Conservation (phyloP, 176 grass and related monocot genomes). For the Puya raimondii region DNA sequence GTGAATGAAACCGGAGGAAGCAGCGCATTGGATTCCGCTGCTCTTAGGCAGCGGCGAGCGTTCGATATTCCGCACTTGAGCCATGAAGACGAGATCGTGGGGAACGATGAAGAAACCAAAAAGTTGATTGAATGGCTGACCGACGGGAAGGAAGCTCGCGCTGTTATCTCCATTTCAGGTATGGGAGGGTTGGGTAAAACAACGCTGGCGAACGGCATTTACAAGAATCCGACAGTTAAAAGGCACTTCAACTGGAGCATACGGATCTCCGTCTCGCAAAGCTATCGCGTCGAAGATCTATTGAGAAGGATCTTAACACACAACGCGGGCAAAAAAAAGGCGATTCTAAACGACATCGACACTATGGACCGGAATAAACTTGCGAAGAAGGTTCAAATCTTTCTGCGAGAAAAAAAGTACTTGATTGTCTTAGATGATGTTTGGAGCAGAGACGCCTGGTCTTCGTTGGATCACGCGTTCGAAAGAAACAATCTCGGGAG, state of each 20-base stretch:
- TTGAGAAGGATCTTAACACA: slow-evolving; percentile 30
- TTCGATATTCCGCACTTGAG: background rate
- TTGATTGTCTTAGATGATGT: slow-evolving; percentile 15
- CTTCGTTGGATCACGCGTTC: slow-evolving; percentile 23
- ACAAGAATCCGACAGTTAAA: slow-evolving; percentile 21
- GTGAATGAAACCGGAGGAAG: background rate
- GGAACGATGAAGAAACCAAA: slow-evolving; percentile 18
- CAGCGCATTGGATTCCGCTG: background rate
- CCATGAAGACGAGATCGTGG: slow-evolving; percentile 24
- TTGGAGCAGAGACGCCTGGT: slow-evolving; percentile 19
- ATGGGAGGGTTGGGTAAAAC: slow-evolving; percentile 66
- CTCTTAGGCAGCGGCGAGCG: background rate
- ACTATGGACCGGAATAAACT: background rate
- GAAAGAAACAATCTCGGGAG: slow-evolving; percentile 9
- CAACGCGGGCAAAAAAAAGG: background rate
- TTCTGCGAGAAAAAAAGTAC: background rate
- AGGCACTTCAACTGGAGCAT: slow-evolving; percentile 19
- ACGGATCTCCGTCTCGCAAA: slow-evolving; percentile 38
- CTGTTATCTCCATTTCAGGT: slow-evolving; percentile 30
- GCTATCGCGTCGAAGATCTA: slow-evolving; percentile 24
- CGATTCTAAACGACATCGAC: background rate
- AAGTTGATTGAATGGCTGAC: slow-evolving; percentile 25
- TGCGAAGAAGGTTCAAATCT: background rate
- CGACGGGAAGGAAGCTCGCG: slow-evolving; percentile 16
- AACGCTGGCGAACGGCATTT: slow-evolving; percentile 24